phyloP scores from a whole-genome alignment of 2,329 filamentous ascomycete species.

The Aspergillus brunneoviolaceus region DNA sequence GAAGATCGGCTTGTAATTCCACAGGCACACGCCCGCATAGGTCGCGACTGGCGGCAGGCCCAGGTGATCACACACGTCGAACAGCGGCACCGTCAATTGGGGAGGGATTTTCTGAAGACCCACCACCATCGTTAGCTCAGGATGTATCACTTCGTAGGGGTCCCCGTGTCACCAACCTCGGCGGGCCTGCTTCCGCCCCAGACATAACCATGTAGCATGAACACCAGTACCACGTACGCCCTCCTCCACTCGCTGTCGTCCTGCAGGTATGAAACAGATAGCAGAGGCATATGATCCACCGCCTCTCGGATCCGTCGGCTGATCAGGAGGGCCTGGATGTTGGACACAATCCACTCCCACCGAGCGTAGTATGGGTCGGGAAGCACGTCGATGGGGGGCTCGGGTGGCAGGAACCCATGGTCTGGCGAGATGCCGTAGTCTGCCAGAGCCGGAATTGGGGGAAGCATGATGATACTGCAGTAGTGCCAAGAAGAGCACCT shows the following conservation, averaged over 20 bases:
- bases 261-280: conserved; percentile 78
- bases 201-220: conserved; percentile 81
- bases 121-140: conserved; percentile 2
- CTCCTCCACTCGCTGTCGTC: conserved; percentile 88
- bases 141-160: background rate
- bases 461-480: conserved; percentile 38
- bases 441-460: conserved; percentile 54
- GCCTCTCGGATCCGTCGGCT: conserved; percentile 78
- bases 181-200: conserved; percentile 78
- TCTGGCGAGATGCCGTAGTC: conserved; percentile 68
- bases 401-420: conserved; percentile 84
- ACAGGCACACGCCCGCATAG: conserved; percentile 86
- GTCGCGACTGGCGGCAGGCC: conserved; percentile 91
- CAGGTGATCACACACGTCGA: conserved; percentile 72
- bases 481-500: background rate
- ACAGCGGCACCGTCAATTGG: conserved; percentile 77
- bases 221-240: conserved; percentile 75
- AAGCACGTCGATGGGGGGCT: conserved; percentile 74
- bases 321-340: conserved; percentile 82
- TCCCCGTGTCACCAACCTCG: conserved; percentile 55
- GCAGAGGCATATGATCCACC: conserved; percentile 76
- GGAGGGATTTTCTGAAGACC: conserved; percentile 64
- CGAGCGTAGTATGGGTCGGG: conserved; percentile 90
- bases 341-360: conserved; percentile 85
- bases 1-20: conserved; percentile 96